Evolutionary conservation across 2,329 filamentous ascomycete species (phyloP), one percentile per base, ranked within the genome.

Genomic region (Periconia macrospinosa): DNA sequence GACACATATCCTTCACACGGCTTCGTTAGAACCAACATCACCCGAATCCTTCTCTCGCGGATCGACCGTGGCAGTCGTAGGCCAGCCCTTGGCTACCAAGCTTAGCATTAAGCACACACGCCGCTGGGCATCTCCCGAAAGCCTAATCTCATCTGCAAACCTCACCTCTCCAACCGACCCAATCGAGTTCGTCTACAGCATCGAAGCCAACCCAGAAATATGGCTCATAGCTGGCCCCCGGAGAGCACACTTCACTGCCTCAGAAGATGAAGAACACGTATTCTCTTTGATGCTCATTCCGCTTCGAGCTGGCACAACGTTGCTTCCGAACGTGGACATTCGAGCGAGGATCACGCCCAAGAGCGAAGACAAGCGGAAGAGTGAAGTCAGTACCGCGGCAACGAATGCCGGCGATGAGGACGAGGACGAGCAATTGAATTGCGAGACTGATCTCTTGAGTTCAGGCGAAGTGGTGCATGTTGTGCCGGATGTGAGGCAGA

Each of bases 221-320:
- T 97, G 93, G 93, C 83, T 97, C 1, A 78, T 97, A 2, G 92
- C 91, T 19, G 93, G 92, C 0, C 85, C 88, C 42, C 83, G 90
- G 46, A 89, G 90, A 59, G 90, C 88, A 0, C 89, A 91, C 66
- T 95, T 96, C 65, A 82, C 82, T 7, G 85, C 73, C 2, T 59
- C 50, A 5, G 74, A 84, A 58, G 77, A 76, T 43, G 78, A 84
- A 53, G 66, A 67, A 3, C 70, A 65, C 23, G 75, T 71, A 5
- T 86, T 96, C 58, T 83, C 86, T 0, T 75, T 97, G 8, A 79
- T 95, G 49, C 78, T 97, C 10, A 85, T 97, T 13, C 92, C 94
- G 0, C 81, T 96, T 44, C 84, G 88, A 49, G 81, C 91, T 27
- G 93, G 94, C 1, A 86, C 86, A 68, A 75, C 94, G n/a, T 81